These are phyloP conservation scores for Salix exigua DNA, from an alignment of 345 rosid genomes.

Conservation along the genomic window DNA sequence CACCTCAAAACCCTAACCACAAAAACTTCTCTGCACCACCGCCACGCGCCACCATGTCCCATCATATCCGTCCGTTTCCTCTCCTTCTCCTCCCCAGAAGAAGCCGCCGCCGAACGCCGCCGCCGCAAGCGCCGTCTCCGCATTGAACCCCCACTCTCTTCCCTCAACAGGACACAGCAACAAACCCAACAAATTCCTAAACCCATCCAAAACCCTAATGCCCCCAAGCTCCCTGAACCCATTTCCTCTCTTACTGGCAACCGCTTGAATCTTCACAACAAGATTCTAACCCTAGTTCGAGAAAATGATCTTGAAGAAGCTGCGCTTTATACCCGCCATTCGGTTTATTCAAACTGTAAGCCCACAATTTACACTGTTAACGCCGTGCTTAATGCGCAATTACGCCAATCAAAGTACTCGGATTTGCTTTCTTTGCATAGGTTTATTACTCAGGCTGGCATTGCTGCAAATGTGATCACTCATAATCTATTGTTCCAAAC, in stretches of 20 bases:
- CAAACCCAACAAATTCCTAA: conserved; percentile 38
- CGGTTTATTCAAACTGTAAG: conserved; percentile 86
- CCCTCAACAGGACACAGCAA: conserved; percentile 54
- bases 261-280: conserved; percentile 81
- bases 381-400: conserved; percentile 75
- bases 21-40: conserved; percentile 24
- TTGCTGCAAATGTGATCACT: conserved; percentile 74
- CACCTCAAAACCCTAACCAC: conserved; percentile 43
- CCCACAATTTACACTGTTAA: conserved; percentile 86
- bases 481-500: conserved; percentile 75
- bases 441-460: conserved; percentile 73
- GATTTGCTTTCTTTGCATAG: conserved; percentile 73
- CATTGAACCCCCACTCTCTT: conserved; percentile 72
- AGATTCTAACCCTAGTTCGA: conserved; percentile 61
- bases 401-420: conserved; percentile 71
- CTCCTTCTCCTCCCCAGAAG: conserved; percentile 75
- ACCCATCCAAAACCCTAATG: conserved; percentile 77
- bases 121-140: conserved; percentile 85
- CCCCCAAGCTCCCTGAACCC: conserved; percentile 81
- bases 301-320: conserved; percentile 88
- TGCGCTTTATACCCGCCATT: conserved; percentile 82
- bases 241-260: conserved; percentile 65
- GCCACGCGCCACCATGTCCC: conserved; percentile 2
- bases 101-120: conserved; percentile 90
- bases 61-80: conserved; percentile 39